Base-by-base conservation (phyloP, 148 eudicot genomes). In the Dianthus caryophyllus region DNA sequence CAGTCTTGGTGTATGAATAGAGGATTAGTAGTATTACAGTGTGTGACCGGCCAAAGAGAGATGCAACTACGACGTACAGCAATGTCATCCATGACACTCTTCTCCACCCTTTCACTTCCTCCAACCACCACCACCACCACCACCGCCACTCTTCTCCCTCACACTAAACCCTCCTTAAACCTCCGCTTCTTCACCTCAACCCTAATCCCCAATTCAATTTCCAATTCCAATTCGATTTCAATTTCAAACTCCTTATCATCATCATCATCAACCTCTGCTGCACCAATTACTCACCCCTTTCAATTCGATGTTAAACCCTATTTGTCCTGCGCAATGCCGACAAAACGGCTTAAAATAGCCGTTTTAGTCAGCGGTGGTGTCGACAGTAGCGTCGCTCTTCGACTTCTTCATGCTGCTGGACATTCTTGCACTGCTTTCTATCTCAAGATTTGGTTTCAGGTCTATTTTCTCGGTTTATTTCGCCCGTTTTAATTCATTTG, bases 401-500 rank as follows among this genome's bases (percentile, higher is more conserved):
- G 97, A 16, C 92, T 94, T 41, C 85, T 94, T n/a, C 97, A 86
- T 38, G 87, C 95, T 9, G 89, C 98, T n/a, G 92, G 97, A 1
- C 98, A 94, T 55, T 83, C 86, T 58, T 94, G 98, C 75, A 94
- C 98, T 10, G 97, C 95, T 21, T 94, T 94, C 60, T 94, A 94
- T 51, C 97, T 94, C 68, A 94, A 94, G 65, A 90, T 94, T 9
- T 94, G 98, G 98, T 94, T 94, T 26, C 98, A 94, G 77, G 98
- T 30, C 5, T 18, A 20, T 2, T 20, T 18, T 8, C n/a, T 6
- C 41, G 9, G 6, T 33, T 33, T 33, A 55, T 25, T 49, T 54
- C 10, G 9, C 33, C 16, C 60, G 31, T 24, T 9, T 55, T 6
- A 6, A 17, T 18, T 5, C 7, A 17, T 17, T 49, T 49, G 5